Conservation (phyloP, 2,329 filamentous ascomycete species). For the Pseudogymnoascus sp. region DNA sequence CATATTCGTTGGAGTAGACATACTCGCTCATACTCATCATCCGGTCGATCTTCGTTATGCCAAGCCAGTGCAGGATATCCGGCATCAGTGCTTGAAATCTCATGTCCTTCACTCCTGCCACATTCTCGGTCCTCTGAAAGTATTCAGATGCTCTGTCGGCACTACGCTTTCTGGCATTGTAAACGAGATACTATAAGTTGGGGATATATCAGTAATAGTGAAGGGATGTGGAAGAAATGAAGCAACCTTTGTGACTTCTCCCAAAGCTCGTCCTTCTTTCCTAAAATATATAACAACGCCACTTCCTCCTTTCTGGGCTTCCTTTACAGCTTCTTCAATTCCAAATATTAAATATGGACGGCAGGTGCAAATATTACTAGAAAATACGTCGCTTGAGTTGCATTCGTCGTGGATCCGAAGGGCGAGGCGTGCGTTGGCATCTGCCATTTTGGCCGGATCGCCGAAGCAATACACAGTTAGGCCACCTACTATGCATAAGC, state of each 20-base stretch:
- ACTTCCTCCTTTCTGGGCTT: constrained; percentile 87
- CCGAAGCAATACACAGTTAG: constrained; percentile 97
- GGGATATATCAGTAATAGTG: constrained; percentile 17
- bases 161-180: constrained; percentile 76
- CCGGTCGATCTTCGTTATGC: constrained; percentile 95
- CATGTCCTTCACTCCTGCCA: constrained; percentile 95
- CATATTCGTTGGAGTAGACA: constrained; percentile 14
- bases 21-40: constrained; percentile 96
- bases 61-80: constrained; percentile 94
- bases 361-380: constrained; percentile 96
- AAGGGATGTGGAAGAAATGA: background rate
- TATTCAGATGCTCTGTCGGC: constrained; percentile 81
- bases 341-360: constrained; percentile 93
- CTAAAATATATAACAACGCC: constrained; percentile 98
- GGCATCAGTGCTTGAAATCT: constrained; percentile 98
- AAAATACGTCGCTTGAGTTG: constrained; percentile 95
- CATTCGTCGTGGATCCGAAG: constrained; percentile 82
- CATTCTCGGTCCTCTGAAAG: constrained; percentile 95
- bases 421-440: constrained; percentile 72
- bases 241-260: constrained; percentile 84
- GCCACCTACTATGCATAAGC: constrained; percentile 47
- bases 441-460: constrained; percentile 86
- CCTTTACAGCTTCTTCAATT: constrained; percentile 94
- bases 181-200: constrained; percentile 41
- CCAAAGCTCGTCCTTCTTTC: constrained; percentile 89